These are phyloP conservation scores for Barnettozyma pratensis DNA, from an alignment of 805 yeast genomes.

Conservation along the genomic window DNA sequence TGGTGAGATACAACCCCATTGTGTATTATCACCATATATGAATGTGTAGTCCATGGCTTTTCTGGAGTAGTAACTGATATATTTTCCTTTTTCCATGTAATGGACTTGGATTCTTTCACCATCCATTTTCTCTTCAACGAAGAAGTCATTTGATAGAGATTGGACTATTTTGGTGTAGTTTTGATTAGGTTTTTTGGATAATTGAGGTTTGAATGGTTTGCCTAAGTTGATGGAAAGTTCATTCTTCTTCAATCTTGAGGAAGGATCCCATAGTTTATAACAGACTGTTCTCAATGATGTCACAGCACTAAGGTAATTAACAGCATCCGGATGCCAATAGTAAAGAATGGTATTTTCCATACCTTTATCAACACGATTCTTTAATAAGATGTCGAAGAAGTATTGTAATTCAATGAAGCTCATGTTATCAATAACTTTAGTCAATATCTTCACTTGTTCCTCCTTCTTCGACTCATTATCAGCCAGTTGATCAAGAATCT, in stretches of 20 bases:
- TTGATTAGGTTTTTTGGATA: constrained; percentile 51
- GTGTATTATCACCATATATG: constrained; percentile 53
- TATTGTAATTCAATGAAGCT: constrained; percentile 60
- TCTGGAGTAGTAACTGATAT: constrained; percentile 42
- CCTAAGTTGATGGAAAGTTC: constrained; percentile 32
- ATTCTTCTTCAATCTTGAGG: constrained; percentile 34
- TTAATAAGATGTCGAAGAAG: constrained; percentile 62
- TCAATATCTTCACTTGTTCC: constrained; percentile 40
- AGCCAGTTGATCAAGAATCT: constrained; percentile 40
- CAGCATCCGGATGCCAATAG: constrained; percentile 79
- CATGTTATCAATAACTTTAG: constrained; percentile 47
- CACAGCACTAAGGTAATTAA: constrained; percentile 56
- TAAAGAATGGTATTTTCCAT: constrained; percentile 54
- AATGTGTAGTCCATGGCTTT: constrained; percentile 68
- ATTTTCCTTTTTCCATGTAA: constrained; percentile 39
- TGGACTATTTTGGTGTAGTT: constrained; percentile 47
- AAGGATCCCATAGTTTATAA: constrained; percentile 48
- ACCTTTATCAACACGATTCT: constrained; percentile 52
- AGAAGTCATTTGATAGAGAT: constrained; percentile 43
- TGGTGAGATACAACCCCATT: constrained; percentile 50
- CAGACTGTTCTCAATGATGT: constrained; percentile 59
- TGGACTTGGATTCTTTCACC: constrained; percentile 89
- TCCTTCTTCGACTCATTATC: constrained; percentile 25
- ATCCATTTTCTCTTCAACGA: constrained; percentile 87
- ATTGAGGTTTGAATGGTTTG: constrained; percentile 65